Evolutionary conservation across 257 asterid species (phyloP), one percentile per base, ranked within the genome.

Genomic region (Nyctanthes arbortristis): DNA sequence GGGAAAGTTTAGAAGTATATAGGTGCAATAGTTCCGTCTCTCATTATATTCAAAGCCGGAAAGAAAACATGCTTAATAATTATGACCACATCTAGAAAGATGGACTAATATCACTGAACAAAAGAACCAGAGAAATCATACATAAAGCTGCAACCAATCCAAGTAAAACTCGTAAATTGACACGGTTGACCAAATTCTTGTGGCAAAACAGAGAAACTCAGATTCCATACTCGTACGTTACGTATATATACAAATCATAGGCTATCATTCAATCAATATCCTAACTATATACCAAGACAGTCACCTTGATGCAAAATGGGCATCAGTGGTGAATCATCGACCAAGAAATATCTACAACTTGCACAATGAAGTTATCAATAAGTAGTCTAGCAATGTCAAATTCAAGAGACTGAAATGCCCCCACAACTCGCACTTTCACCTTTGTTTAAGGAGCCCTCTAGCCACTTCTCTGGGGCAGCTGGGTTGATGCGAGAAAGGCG

Each of bases 401-500:
- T 22, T 63, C 65, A 39, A 25, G 59, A 40, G 45, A 66, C 62
- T 7, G 35, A 30, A 0, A 16, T 12, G 39, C 40, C 65, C 64
- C 24, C 9, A 20, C 24, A 57, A 49, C 24, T 35, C 28, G 66
- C 56, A 0, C 57, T 8, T 2, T 47, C 47, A 29, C 18, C 78
- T 66, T 43, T 71, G 29, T 63, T 69, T 43, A 34, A 63, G 31
- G 64, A 68, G 66, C 69, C 37, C 65, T 83, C 80, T 35, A 13
- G 67, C 89, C 88, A 88, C 77, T 69, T 82, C 73, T 70, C 72
- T 25, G 69, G 72, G 40, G 87, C 87, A 75, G 61, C 85, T 20
- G 70, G 79, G 69, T 80, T 57, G 40, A 75, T 76, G 61, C 79
- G 85, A 52, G 89, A 77, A 57, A 89, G 63, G 18, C 87, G 85